These are phyloP conservation scores for Hermanozyma aechmeae DNA, from an alignment of 805 yeast genomes.

Conservation along the genomic window DNA sequence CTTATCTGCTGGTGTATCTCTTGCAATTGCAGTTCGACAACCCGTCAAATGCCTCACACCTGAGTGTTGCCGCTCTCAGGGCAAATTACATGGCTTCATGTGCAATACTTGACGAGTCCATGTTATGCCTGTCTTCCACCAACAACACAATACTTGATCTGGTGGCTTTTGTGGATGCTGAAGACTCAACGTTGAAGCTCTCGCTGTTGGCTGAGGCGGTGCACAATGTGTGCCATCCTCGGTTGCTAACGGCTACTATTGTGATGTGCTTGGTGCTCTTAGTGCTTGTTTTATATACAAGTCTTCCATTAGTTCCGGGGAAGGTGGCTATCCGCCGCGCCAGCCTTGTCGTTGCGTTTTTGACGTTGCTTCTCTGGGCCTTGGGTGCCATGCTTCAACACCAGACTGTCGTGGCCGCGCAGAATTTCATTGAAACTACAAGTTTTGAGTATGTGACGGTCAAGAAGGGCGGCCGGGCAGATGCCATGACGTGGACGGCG, in stretches of 20 bases:
- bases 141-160: conserved; percentile 13
- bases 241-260: conserved; percentile 40
- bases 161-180: background rate
- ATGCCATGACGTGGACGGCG: conserved; percentile 52
- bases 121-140: conserved; percentile 27
- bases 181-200: background rate
- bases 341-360: conserved; percentile 22
- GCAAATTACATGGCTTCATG: conserved; percentile 55
- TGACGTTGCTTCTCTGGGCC: conserved; percentile 46
- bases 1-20: conserved; percentile 42
- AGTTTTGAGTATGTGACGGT: conserved; percentile 42
- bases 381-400: conserved; percentile 57
- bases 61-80: conserved; percentile 32
- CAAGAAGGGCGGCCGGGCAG: conserved; percentile 40
- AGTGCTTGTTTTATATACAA: conserved; percentile 31
- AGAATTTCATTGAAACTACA: conserved; percentile 35
- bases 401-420: conserved; percentile 42
- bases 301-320: conserved; percentile 44
- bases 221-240: conserved; percentile 43
- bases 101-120: conserved; percentile 22
- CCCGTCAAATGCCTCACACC: conserved; percentile 33
- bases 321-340: conserved; percentile 15
- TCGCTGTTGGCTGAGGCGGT: conserved; percentile 32
- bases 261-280: conserved; percentile 34
- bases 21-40: conserved; percentile 40